Conservation (phyloP, 139 green algal genomes). For the Closterium sp. region DNA sequence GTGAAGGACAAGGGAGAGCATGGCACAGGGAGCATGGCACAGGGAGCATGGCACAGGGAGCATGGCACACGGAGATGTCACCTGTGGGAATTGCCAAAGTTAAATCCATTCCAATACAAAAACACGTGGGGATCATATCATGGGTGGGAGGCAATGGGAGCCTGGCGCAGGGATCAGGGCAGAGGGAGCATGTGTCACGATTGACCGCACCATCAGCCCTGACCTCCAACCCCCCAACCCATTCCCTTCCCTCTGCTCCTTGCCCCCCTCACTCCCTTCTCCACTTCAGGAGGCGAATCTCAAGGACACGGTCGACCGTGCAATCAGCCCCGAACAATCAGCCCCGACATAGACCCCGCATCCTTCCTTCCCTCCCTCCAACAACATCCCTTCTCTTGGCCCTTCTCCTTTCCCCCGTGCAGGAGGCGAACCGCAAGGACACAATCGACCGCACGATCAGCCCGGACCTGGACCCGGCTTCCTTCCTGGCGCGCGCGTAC, state of each 20-base stretch:
- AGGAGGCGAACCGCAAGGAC: constrained; percentile 47
- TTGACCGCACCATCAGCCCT: background rate
- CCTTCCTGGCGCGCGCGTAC: constrained; percentile 33
- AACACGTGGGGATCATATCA: too few species aligned
- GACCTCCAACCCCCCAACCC: background rate
- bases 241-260: background rate
- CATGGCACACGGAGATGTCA: too few species aligned
- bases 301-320: constrained; percentile 32
- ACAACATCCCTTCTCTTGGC: too few species aligned
- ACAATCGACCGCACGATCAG: constrained; percentile 16
- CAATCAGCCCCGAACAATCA: background rate
- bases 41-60: too few species aligned
- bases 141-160: background rate
- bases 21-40: too few species aligned
- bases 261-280: background rate
- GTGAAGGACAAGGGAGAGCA: background rate
- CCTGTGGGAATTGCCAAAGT: too few species aligned
- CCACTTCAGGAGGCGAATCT: constrained; percentile 22
- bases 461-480: background rate
- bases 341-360: background rate
- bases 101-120: too few species aligned
- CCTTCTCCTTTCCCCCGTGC: background rate
- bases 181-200: too few species aligned
- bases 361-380: constrained; percentile 2
- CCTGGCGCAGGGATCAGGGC: too few species aligned